Base-by-base conservation (phyloP, 1,284 basidiomycete genomes). In the Thecaphora thlaspeos region DNA sequence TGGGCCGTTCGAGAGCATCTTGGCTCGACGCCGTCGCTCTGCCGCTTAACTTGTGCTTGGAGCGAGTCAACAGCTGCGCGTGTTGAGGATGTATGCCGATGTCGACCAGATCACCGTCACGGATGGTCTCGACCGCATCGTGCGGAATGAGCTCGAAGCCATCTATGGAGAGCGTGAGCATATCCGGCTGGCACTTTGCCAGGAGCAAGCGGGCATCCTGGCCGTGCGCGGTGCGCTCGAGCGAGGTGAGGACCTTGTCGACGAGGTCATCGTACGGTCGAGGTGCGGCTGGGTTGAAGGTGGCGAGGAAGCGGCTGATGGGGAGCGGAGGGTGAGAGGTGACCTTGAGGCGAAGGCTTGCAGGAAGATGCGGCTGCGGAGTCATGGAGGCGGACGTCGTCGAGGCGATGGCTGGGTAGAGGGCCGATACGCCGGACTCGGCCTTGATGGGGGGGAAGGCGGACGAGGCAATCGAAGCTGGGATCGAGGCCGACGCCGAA, bases 101-200 rank as follows among this genome's bases (percentile, higher is more conserved):
- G 22, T 45, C 41, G n/a, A 70, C 12, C 3, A 43, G 39, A 23
- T 68, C 69, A 10, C 51, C 60, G 37, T 71, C 69, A 2, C 56
- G 48, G 15, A 71, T 21, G 10, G 61, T 44, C 12, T 56, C 50
- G 3, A 58, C 44, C 41, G 60, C 69, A 23, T 63, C 56, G 23
- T 56, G 51, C 1, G 61, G 52, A 17, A 63, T 49, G 26, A 28
- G 5, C 18, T 58, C 55, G 14, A 63, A 63, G 21, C 32, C 26
- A 17, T 63, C 61, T 36, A 63, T 52, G 36, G 49, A 36, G 24
- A 63, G 46, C 10, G 5, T 17, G 4, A 63, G 15, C 8, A 7
- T 21, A 15, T 49, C 43, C 9, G 26, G 2, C 0, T 4, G 14
- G 0, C 43, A 38, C 3, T 26, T 23, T 21, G 53, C 44, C 28